A percentile compares a stretch with the other conserved stretches of the same genome.
phyloP scores from a whole-genome alignment of 1,284 basidiomycete species.

The Wolfiporia cocos region DNA sequence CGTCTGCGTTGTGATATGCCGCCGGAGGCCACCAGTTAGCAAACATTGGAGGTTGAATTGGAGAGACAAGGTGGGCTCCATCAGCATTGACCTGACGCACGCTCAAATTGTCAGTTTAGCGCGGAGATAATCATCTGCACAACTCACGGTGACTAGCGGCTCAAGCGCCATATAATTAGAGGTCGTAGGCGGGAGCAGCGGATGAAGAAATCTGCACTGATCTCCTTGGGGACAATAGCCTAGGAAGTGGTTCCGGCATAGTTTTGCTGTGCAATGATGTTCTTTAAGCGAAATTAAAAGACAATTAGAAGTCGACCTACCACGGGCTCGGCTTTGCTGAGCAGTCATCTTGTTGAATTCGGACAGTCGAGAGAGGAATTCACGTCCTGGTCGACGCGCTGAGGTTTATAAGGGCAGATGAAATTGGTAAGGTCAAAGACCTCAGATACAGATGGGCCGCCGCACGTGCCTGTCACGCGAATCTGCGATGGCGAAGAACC shows the following conservation, averaged over 20 bases:
- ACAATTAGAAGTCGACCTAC: conserved; percentile 13
- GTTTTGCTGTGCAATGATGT: conserved; percentile 18
- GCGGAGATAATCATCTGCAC: no score
- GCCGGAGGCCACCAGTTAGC: no score
- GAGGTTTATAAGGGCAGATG: no score
- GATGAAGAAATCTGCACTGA: conserved; percentile 25
- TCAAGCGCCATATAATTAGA: no score
- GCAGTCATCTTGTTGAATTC: conserved; percentile 16
- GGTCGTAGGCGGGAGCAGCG: conserved; percentile 11
- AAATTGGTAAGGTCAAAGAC: conserved; percentile 19
- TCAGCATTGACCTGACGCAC: not conserved
- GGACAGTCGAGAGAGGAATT: conserved; percentile 10
- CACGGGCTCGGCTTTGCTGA: conserved; percentile 14
- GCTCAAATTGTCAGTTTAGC: not conserved
- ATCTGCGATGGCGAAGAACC: conserved; percentile 15
- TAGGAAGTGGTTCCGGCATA: conserved; percentile 26
- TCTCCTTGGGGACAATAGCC: conserved; percentile 27
- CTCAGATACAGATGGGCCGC: conserved; percentile 21
- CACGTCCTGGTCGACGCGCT: conserved; percentile 11
- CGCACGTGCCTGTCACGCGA: conserved; percentile 29
- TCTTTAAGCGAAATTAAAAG: conserved; percentile 1
- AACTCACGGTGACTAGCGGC: no score
- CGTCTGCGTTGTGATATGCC: no score
- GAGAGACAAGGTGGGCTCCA: no score
- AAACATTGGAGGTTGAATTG: no score